These are phyloP conservation scores for Begonia fuchsioides DNA, from an alignment of 306 rosid species.

Conservation along the genomic window DNA sequence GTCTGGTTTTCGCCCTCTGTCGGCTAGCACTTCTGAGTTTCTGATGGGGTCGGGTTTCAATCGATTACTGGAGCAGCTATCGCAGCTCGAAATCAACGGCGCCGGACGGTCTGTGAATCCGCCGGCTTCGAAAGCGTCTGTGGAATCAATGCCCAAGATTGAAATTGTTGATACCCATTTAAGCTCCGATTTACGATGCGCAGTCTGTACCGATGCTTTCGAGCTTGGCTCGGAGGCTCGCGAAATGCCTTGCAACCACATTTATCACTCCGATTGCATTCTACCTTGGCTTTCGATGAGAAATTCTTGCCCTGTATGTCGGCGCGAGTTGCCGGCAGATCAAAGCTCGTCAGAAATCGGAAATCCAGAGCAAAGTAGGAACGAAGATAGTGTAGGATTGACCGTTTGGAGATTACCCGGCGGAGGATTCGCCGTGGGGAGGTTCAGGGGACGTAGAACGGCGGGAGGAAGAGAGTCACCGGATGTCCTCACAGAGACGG, in stretches of 20 bases:
- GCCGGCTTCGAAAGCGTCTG: slow-evolving; percentile 75
- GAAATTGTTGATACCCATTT: slow-evolving; percentile 45
- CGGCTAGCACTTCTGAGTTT: slow-evolving; percentile 68
- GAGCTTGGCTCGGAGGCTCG: slow-evolving; percentile 69
- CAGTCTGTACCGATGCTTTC: slow-evolving; percentile 81
- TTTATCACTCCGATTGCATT: slow-evolving; percentile 79
- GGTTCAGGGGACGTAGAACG: slow-evolving; percentile 50
- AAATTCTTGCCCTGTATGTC: slow-evolving; percentile 91
- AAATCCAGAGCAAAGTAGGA: slow-evolving; percentile 22
- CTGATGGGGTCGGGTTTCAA: slow-evolving; percentile 74
- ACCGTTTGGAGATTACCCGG: slow-evolving; percentile 92
- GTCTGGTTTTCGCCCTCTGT: slow-evolving; percentile 63
- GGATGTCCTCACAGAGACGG: slow-evolving; percentile 88
- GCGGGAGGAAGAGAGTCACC: slow-evolving; percentile 59
- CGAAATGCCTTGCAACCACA: slow-evolving; percentile 85
- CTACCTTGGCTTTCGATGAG: slow-evolving; percentile 83
- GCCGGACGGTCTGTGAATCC: slow-evolving; percentile 73
- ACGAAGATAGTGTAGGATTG: slow-evolving; percentile 63
- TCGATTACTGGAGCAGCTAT: slow-evolving; percentile 62
- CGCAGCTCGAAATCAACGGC: slow-evolving; percentile 76
- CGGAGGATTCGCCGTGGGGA: slow-evolving; percentile 81
- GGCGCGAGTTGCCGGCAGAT: slow-evolving; percentile 74
- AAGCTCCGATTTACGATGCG: slow-evolving; percentile 60
- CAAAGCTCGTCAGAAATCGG: slow-evolving; percentile 11
- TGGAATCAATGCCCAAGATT: slow-evolving; percentile 74